Evolutionary conservation across 2,329 filamentous ascomycete genomes (phyloP), one percentile per base, ranked within the genome.

Genomic region (Neobulgaria alba): DNA sequence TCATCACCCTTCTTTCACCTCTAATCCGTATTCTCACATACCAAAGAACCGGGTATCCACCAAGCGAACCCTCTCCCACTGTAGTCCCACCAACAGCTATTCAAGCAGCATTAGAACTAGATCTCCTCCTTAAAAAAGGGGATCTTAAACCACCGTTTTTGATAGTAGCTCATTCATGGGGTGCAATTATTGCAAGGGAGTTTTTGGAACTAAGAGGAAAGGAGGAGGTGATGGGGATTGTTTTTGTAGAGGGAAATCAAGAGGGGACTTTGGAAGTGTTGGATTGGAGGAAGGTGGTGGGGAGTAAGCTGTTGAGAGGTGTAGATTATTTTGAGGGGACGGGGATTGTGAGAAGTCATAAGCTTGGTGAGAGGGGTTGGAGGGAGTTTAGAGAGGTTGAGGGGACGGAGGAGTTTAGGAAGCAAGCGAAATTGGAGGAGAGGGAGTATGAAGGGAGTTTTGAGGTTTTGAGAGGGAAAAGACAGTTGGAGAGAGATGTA

Each of bases 41-140:
- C 18, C 53, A 57, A 41, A 51, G 53, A 14, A 44, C 51, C 14
- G 55, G 54, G 3, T 42, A 52, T 23, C 54, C 48, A 8, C 47
- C 42, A 12, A 57, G 55, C 40, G 46, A 47, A 18, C 14, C 16
- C 18, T 35, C 42, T 2, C 29, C 30, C 5, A 17, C 32, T n/a
- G 7, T 30, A 16, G n/a, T n/a, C n/a, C n/a, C n/a, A n/a, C 39
- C 33, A 17, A 37, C 45, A 10, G 34, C 32, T 10, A 43, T 43
- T 18, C 48, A 17, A 7, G 39, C 45, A n/a, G 37, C 23, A 8
- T 33, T 32, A 2, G 44, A 51, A 23, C 40, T 51, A 3, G 39
- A 43, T 15, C 36, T 15, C 3, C 44, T 49, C n/a, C 40, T 47
- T 16, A 41, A 39, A 14, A 41, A 35, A 8, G 30, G 42, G 3